phyloP scores from a whole-genome alignment of 208 protist genomes.

The Tritrichomonas foetus region DNA sequence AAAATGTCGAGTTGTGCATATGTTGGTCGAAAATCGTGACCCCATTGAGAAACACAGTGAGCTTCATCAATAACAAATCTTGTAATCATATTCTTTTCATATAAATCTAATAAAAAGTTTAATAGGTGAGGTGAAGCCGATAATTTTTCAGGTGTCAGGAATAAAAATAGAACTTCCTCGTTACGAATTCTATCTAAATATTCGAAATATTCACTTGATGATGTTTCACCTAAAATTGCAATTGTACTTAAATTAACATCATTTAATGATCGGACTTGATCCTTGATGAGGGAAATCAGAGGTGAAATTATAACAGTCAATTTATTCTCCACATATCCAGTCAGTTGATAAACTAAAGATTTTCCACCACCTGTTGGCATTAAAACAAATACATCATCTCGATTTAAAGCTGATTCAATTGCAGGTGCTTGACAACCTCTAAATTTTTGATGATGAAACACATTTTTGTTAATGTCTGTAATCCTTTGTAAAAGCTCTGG shows the following conservation, averaged over 20 bases:
- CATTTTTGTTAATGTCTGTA: background rate
- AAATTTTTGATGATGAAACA: background rate
- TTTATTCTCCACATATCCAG: background rate
- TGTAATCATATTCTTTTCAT: background rate
- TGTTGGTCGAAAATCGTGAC: slow-evolving; percentile 63
- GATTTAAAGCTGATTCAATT: background rate
- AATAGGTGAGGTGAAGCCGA: background rate
- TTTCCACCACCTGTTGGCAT: slow-evolving; percentile 57
- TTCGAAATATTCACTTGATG: background rate
- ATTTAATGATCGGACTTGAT: slow-evolving; percentile 51
- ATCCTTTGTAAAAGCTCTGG: background rate
- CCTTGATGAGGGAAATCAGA: slow-evolving; percentile 56
- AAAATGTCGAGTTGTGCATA: slow-evolving; percentile 54
- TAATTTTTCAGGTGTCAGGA: slow-evolving; percentile 25
- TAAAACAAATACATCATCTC: slow-evolving; percentile 50
- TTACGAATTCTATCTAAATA: background rate
- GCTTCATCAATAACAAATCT: slow-evolving; percentile 67
- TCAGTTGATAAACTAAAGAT: slow-evolving; percentile 55
- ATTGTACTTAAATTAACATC: background rate
- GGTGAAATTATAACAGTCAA: slow-evolving; percentile 54
- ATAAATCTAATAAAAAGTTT: background rate
- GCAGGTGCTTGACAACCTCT: background rate
- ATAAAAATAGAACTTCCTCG: background rate
- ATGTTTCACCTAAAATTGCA: background rate
- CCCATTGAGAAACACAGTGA: slow-evolving; percentile 67